Base-by-base conservation (phyloP, 2,329 filamentous ascomycete genomes). In the Samsoniella hepiali region DNA sequence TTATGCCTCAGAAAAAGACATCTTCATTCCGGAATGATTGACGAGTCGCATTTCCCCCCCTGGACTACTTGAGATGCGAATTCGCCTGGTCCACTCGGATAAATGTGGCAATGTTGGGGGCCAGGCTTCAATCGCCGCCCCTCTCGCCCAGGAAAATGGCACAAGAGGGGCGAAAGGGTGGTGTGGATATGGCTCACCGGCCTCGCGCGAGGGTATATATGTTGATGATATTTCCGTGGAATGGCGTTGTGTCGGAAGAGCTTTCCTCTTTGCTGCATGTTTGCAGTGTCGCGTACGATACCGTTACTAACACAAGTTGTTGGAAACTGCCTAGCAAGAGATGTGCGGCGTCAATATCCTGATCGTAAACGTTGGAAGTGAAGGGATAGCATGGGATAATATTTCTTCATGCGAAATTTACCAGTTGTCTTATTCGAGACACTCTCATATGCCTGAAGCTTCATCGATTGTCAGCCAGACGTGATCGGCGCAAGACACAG, bases 81-180 rank as follows among this genome's bases (percentile, higher is more conserved):
- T 2, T 44, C 38, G 9, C 15, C 7, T 38, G 32, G 40, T 50
- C 56, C 56, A 58, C 44, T 15, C 31, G 6, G 11, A 32, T 22
- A 22, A 22, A 9, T 36, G 31, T 38, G 56, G 44, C 56, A 49
- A 32, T n/a, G n/a, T 58, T 58, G 40, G 55, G 55, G 55, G n/a
- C 42, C 38, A 58, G 40, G 29, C 31, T 58, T 47, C 17, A 17
- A 31, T 34, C 40, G 27, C 42, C 4, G 55, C 55, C 55, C 54
- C 54, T 47, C 29, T 58, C 42, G 42, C 42, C 29, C 31, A 47
- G 15, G 42, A 17, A 22, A 47, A 17, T 36, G 11, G 42, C 29
- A 44, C n/a, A n/a, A 29, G 55, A 58, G 15, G 42, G 40, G 55
- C 55, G 22, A 6, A 15, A 17, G 17, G 31, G 29, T 29, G 13